phyloP scores from a whole-genome alignment of 2,329 filamentous ascomycete genomes.

The Pyricularia sp. region DNA sequence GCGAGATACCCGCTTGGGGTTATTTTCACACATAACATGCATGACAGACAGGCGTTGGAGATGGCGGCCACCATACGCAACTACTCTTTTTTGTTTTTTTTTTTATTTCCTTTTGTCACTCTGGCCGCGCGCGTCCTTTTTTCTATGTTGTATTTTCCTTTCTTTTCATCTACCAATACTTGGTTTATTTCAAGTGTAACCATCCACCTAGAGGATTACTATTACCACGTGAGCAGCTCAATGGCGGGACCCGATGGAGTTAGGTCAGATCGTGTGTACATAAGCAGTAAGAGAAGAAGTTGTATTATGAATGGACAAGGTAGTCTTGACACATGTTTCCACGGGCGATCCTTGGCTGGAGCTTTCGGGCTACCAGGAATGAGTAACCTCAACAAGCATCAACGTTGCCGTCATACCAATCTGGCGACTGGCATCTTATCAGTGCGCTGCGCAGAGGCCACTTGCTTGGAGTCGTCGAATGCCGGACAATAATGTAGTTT shows the following conservation, averaged over 20 bases:
- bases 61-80: slow-evolving; percentile 1
- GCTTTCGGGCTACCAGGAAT: not conserved
- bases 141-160: slow-evolving; percentile 3
- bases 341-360: not conserved
- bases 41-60: slow-evolving; percentile 5
- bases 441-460: no score
- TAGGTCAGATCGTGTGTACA: slow-evolving; percentile 1
- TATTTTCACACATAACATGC: slow-evolving; percentile 4
- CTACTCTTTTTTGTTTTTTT: not conserved
- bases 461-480: no score
- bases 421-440: no score
- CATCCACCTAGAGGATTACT: not conserved
- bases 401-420: no score
- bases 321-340: not conserved
- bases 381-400: no score
- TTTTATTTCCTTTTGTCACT: slow-evolving; percentile 1
- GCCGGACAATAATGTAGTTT: no score
- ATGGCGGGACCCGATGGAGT: not conserved
- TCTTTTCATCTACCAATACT: not conserved
- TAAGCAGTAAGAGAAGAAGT: not conserved
- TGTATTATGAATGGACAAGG: not conserved
- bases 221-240: not conserved
- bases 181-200: not conserved
- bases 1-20: not conserved
- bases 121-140: not conserved